Conservation (phyloP, 2,329 filamentous ascomycete species). For the Xylariaceae sp. region DNA sequence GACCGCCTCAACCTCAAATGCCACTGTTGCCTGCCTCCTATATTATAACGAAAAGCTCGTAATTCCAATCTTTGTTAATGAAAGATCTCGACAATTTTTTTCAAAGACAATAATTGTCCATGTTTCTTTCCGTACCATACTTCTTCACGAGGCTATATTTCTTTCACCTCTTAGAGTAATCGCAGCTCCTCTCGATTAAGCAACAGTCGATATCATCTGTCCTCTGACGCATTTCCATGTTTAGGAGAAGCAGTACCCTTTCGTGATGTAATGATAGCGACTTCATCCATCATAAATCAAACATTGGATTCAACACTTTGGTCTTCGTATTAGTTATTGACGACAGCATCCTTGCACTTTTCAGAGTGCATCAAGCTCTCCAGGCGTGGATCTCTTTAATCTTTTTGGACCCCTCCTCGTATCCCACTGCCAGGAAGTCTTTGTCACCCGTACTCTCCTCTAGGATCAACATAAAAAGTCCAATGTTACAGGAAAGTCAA, state of each 20-base stretch:
- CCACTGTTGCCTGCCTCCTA: not conserved
- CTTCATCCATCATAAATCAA: not conserved
- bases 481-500: not conserved
- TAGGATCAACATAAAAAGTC: conserved; percentile 1
- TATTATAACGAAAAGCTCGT: not conserved
- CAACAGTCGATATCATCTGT: conserved; percentile 3
- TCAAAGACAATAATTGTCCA: not conserved
- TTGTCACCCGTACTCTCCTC: not conserved
- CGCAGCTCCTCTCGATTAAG: not conserved
- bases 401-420: not conserved
- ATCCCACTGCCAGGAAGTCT: not conserved
- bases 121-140: not conserved
- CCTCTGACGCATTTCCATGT: not conserved
- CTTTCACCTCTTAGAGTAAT: not conserved
- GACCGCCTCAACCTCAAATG: not conserved
- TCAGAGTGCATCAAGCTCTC: not conserved
- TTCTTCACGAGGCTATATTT: not conserved
- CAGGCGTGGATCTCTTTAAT: not conserved
- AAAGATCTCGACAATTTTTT: not conserved
- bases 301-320: not conserved
- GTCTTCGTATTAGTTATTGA: not conserved
- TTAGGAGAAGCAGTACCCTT: not conserved
- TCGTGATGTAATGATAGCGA: conserved; percentile 10
- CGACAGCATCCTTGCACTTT: conserved; percentile 3
- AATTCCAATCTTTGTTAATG: conserved; percentile 8